Evolutionary conservation across 2,329 filamentous ascomycete genomes (phyloP).

Genomic region (Pestalotiopsis sp.): DNA sequence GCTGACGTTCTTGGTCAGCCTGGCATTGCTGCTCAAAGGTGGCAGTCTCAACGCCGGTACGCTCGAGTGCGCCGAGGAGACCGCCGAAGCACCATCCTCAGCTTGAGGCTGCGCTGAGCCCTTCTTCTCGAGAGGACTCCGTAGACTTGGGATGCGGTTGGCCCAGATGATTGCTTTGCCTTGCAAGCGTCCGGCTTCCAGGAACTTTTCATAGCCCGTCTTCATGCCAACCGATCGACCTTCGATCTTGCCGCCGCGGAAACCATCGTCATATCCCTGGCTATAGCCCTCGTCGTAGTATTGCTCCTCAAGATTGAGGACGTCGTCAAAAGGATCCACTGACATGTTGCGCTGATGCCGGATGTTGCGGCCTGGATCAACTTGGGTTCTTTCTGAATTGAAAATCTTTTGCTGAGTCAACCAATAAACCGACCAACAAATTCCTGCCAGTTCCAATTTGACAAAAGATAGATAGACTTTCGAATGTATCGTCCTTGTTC

Average conservation of each 20-base stretch:
- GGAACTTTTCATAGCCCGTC: conserved; percentile 91
- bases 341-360: conserved; percentile 9
- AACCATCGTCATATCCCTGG: conserved; percentile 75
- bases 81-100: background rate
- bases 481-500: background rate
- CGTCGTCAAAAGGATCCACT: conserved; percentile 55
- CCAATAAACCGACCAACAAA: background rate
- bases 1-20: conserved; percentile 76
- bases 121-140: background rate
- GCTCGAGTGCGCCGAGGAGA: background rate
- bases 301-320: conserved; percentile 63
- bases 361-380: background rate
- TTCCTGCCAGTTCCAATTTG: background rate
- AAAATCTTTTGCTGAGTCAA: background rate
- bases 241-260: conserved; percentile 78
- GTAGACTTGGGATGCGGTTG: conserved; percentile 48
- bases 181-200: conserved; percentile 77
- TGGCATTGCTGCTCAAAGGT: conserved; percentile 52
- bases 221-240: conserved; percentile 89
- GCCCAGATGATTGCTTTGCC: conserved; percentile 84
- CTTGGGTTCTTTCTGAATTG: background rate
- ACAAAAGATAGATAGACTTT: background rate
- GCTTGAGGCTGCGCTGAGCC: conserved; percentile 17
- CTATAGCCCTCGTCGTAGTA: conserved; percentile 85
- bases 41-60: conserved; percentile 39